Percentiles rank a stretch among this genome's conserved stretches.
These are phyloP conservation scores for Mycena amicta DNA, from an alignment of 768 basidiomycete species.

Conservation along the genomic window DNA sequence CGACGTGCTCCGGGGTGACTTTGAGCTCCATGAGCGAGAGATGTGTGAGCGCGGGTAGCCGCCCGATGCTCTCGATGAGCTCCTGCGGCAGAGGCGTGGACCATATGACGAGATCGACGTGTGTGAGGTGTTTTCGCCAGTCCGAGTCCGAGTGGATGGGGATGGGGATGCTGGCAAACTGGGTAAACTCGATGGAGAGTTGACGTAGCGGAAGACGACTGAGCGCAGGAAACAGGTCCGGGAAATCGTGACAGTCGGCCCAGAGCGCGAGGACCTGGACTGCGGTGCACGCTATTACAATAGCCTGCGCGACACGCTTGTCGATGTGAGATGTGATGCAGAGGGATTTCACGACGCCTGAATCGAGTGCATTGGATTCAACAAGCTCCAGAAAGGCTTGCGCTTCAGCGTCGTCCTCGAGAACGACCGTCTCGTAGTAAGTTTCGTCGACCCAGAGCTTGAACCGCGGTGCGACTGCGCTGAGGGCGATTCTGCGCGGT, in stretches of 20 bases:
- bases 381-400: background rate
- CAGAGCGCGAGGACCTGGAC: background rate
- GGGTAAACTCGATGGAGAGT: background rate
- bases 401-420: background rate
- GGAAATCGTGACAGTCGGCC: background rate
- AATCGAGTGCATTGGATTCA: background rate
- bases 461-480: background rate
- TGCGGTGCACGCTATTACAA: background rate
- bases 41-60: background rate
- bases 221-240: background rate
- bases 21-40: background rate
- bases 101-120: background rate
- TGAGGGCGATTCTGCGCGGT: background rate
- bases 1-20: background rate
- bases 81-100: background rate
- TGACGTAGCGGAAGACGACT: background rate
- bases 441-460: background rate
- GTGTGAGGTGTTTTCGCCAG: background rate
- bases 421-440: background rate
- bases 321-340: background rate
- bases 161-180: background rate
- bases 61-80: background rate
- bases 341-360: background rate
- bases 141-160: background rate
- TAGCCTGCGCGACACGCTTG: background rate